phyloP scores from a whole-genome alignment of 441 rosid species.

The Capsella rubella region DNA sequence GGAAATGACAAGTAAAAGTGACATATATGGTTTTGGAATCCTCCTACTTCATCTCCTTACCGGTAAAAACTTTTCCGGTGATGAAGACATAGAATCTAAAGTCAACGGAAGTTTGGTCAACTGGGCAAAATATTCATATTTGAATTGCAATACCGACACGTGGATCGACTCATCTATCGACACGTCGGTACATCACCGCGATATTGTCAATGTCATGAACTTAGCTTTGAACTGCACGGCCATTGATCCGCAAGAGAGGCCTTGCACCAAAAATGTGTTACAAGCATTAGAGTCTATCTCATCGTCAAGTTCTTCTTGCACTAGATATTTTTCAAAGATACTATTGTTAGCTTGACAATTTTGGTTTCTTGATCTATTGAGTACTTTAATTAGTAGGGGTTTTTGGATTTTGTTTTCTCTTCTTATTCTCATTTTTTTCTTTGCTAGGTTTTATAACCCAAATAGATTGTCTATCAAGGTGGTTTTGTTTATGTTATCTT shows the following conservation, averaged over 20 bases:
- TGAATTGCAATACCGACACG: conserved; percentile 62
- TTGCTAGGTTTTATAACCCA: conserved; percentile 24
- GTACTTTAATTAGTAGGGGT: conserved; percentile 17
- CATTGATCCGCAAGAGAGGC: conserved; percentile 68
- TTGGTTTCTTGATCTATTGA: conserved; percentile 20
- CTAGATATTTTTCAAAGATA: conserved; percentile 44
- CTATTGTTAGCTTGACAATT: conserved; percentile 51
- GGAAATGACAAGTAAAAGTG: conserved; percentile 60
- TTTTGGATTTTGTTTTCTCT: neutral
- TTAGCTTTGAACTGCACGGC: conserved; percentile 79
- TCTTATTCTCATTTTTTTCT: neutral
- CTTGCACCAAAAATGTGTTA: conserved; percentile 54
- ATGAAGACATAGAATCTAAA: conserved; percentile 59
- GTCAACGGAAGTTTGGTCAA: conserved; percentile 60
- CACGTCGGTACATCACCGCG: conserved; percentile 43
- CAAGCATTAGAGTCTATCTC: conserved; percentile 58
- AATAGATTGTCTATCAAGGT: conserved; percentile 48
- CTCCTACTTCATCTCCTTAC: conserved; percentile 71
- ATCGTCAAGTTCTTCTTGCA: conserved; percentile 46
- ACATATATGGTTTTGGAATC: conserved; percentile 71
- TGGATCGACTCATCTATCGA: conserved; percentile 76
- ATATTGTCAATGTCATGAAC: conserved; percentile 67
- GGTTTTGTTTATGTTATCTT: conserved; percentile 49
- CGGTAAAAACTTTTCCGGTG: conserved; percentile 56
- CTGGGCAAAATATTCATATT: conserved; percentile 81